A percentile compares a stretch with the other conserved stretches of the same genome.
Evolutionary conservation across 495 filamentous ascomycete species (phyloP).

Genomic region (Daldinia concentrica): DNA sequence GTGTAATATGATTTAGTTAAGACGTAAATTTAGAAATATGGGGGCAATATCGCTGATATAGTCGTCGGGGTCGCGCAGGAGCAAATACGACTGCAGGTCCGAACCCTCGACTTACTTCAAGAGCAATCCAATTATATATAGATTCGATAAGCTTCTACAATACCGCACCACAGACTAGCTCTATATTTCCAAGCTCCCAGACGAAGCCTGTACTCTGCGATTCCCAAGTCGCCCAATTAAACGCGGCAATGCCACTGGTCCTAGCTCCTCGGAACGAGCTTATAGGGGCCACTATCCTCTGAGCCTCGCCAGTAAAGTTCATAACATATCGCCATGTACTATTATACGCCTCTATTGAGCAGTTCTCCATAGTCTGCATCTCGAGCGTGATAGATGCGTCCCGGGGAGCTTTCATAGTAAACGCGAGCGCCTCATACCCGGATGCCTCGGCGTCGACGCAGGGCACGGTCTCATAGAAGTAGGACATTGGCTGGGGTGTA

Average conservation of each 20-base stretch:
- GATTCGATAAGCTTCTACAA: neutral
- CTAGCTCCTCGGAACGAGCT: conserved; percentile 21
- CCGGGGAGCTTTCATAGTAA: conserved; percentile 18
- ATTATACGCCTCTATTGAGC: conserved; percentile 3
- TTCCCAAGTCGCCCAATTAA: conserved; percentile 32
- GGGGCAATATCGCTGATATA: no score
- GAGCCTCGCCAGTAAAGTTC: neutral
- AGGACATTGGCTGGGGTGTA: conserved; percentile 17
- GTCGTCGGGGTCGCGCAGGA: no score
- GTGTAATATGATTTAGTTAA: no score
- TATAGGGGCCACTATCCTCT: conserved; percentile 12
- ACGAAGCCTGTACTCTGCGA: neutral
- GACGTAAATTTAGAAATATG: no score
- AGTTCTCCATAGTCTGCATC: conserved; percentile 29
- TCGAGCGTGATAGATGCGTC: conserved; percentile 27
- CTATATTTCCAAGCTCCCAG: conserved; percentile 11
- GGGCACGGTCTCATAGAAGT: conserved; percentile 32
- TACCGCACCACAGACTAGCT: conserved; percentile 1
- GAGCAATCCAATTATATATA: neutral
- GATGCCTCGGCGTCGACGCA: conserved; percentile 11
- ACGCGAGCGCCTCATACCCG: conserved; percentile 24
- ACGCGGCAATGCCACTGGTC: conserved; percentile 12
- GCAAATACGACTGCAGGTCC: no score
- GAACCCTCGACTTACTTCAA: no score
- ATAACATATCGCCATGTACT: conserved; percentile 17